These are phyloP conservation scores for Blastomyces gilchristii DNA, from an alignment of 2,329 filamentous ascomycete species.

Conservation along the genomic window DNA sequence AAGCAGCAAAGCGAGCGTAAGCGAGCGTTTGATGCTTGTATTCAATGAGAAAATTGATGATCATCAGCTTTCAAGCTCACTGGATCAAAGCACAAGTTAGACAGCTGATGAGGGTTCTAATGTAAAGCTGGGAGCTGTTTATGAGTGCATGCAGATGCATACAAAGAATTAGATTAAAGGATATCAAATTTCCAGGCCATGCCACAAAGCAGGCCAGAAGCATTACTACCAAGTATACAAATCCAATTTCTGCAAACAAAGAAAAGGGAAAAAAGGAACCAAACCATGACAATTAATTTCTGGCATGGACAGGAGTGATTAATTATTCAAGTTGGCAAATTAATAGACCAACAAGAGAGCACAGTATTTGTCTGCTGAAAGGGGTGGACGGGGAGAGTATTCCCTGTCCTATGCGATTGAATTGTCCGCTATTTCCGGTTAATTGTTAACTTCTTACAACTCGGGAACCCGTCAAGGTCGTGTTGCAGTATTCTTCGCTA, in stretches of 20 bases:
- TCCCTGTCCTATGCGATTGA: neutral
- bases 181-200: neutral
- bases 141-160: neutral
- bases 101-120: neutral
- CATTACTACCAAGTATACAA: neutral
- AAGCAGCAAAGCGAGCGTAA: no score
- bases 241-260: neutral
- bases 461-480: neutral
- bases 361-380: neutral
- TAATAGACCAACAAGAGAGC: neutral
- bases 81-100: neutral
- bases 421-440: neutral
- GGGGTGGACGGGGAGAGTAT: neutral
- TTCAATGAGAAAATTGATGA: neutral
- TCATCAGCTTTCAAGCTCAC: neutral
- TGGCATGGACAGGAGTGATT: neutral
- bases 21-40: neutral
- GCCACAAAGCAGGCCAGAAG: neutral
- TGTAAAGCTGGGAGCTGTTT: neutral
- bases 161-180: neutral
- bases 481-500: no score
- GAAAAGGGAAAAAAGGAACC: neutral
- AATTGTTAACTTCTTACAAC: neutral
- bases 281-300: neutral
- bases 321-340: constrained; percentile 5